Evolutionary conservation across 345 rosid genomes (phyloP), one percentile per base, ranked within the genome.

Genomic region (Eucalyptus curtisii): DNA sequence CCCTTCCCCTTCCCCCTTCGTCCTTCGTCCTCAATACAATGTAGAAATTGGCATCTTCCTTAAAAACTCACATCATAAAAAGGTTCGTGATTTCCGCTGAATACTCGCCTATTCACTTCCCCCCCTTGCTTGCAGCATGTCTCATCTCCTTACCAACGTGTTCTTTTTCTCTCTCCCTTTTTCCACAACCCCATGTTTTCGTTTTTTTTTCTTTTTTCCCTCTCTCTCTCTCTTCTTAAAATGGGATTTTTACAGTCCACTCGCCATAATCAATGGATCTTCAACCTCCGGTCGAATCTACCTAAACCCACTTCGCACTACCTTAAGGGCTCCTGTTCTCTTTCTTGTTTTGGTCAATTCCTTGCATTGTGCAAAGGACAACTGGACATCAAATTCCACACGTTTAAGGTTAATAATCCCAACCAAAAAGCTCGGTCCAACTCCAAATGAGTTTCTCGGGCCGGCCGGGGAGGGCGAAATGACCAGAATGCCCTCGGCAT

Each of bases 151-250:
- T 15, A 64, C 33, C 76, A 64, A 31, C 76, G 37, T n/a, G 76
- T 64, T 64, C 76, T n/a, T 64, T n/a, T 64, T 20, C 57, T 52
- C 57, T 52, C 25, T 20, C 57, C 57, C 76, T 15, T 33, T 64
- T n/a, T 64, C 10, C 17, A 15, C 37, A 10, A 1, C 45, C 82
- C 5, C 27, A 31, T 20, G 8, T 5, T 20, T 40, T 20, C 82
- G 12, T 6, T n/a, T 59, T 27, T 16, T 15, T 19, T 5, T 10
- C 3, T 37, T 3, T 0, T n/a, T 7, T 3, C 24, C 3, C 20
- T 31, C 40, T 33, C 24, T 9, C 25, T 71, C 81, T 19, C 22
- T 22, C 47, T 52, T 1, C 57, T 52, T 52, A 4, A 76, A 40
- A 76, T 40, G 47, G 14, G 27, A 76, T 71, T 76, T 76, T 76